These are phyloP conservation scores for Beauveria pseudobassiana DNA, from an alignment of 2,329 filamentous ascomycete genomes.

Conservation along the genomic window DNA sequence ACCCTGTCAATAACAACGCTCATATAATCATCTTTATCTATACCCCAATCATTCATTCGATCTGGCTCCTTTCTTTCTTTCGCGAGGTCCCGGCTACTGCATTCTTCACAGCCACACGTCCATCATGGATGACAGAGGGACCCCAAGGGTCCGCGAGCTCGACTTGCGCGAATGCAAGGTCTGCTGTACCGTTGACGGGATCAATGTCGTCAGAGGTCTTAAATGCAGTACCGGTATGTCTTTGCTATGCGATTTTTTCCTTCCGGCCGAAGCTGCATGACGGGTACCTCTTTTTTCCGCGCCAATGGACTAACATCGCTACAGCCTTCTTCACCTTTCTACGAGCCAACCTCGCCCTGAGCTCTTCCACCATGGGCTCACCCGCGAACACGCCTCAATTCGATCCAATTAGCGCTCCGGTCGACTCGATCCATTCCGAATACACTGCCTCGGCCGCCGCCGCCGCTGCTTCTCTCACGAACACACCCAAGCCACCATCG, in stretches of 20 bases:
- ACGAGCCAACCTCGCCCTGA: slow-evolving; percentile 69
- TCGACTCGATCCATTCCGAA: slow-evolving; percentile 23
- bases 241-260: background rate
- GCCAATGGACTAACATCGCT: background rate
- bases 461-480: slow-evolving; percentile 36
- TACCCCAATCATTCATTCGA: background rate
- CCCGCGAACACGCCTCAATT: slow-evolving; percentile 58
- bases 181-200: slow-evolving; percentile 43
- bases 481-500: slow-evolving; percentile 31
- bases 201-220: slow-evolving; percentile 50
- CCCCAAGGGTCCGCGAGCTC: slow-evolving; percentile 31
- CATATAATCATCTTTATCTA: slow-evolving; percentile 1
- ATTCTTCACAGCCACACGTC: slow-evolving; percentile 13
- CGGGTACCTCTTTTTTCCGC: background rate
- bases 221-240: slow-evolving; percentile 49
- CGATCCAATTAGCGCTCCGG: slow-evolving; percentile 35
- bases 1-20: background rate
- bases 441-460: slow-evolving; percentile 40
- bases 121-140: slow-evolving; percentile 16
- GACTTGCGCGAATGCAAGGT: slow-evolving; percentile 27
- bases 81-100: background rate
- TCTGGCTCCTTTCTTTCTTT: background rate
- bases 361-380: slow-evolving; percentile 52
- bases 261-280: background rate
- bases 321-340: slow-evolving; percentile 78